phyloP scores from a whole-genome alignment of 75 land plant genomes.

The Larix kaempferi region DNA sequence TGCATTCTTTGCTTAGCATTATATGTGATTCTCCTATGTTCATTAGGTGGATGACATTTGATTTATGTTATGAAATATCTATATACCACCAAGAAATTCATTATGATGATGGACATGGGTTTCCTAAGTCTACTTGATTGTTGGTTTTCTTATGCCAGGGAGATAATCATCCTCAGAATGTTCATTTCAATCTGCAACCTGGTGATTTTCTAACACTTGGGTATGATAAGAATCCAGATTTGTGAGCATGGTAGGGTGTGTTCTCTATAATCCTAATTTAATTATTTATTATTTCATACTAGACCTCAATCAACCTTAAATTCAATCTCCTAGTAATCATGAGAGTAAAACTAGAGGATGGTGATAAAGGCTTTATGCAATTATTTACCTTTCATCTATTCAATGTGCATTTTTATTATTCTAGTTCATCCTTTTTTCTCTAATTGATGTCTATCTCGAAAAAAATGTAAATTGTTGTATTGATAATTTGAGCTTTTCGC shows the following conservation, averaged over 20 bases:
- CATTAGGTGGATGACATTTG: background rate
- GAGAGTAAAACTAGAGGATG: background rate
- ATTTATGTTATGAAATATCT: background rate
- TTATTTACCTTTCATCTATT: background rate
- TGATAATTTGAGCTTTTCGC: background rate
- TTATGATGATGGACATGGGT: background rate
- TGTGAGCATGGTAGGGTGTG: constrained; percentile 29
- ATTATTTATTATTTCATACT: background rate
- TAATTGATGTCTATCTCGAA: background rate
- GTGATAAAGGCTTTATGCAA: background rate
- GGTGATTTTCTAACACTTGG: constrained; percentile 82
- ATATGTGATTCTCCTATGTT: no score
- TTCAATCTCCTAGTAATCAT: background rate
- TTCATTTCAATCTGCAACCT: no score
- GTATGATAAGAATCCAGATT: constrained; percentile 46
- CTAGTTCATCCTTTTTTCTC: background rate
- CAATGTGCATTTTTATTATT: no score
- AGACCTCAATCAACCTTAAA: background rate
- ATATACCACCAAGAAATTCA: background rate
- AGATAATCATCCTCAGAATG: background rate
- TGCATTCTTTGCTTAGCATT: background rate
- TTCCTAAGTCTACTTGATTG: background rate
- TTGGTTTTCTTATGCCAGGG: constrained; percentile 30
- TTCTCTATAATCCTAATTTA: background rate
- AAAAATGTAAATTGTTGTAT: background rate